A percentile compares a stretch with the other conserved stretches of the same genome.
Evolutionary conservation across 345 rosid species (phyloP).

Genomic region (Salix exigua): DNA sequence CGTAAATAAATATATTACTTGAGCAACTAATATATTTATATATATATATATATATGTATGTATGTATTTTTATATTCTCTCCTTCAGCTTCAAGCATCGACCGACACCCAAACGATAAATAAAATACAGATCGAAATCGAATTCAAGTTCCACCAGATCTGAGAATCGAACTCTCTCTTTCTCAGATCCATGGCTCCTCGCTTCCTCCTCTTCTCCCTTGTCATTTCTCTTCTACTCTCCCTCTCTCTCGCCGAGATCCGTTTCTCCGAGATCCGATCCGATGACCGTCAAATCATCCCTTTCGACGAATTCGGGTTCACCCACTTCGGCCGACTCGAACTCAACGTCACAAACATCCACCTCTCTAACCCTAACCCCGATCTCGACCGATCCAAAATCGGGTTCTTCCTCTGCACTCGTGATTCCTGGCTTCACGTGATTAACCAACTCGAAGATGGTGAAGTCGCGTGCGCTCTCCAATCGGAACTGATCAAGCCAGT

Average conservation of each 20-base stretch:
- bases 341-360: conserved; percentile 49
- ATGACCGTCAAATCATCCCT: conserved; percentile 60
- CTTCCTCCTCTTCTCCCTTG: conserved; percentile 9
- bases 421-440: conserved; percentile 79
- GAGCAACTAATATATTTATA: too few species aligned
- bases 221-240: conserved; percentile 25
- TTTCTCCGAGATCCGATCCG: conserved; percentile 65
- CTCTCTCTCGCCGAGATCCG: conserved; percentile 62
- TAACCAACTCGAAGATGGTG: conserved; percentile 68
- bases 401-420: conserved; percentile 90
- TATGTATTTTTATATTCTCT: not conserved
- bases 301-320: conserved; percentile 90
- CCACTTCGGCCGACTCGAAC: conserved; percentile 78
- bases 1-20: too few species aligned
- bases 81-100: not conserved
- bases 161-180: not conserved
- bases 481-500: conserved; percentile 60
- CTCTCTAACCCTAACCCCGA: conserved; percentile 52
- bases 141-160: conserved; percentile 1
- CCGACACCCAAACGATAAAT: not conserved
- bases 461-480: conserved; percentile 71
- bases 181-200: conserved; percentile 39
- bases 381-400: conserved; percentile 63
- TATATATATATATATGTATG: not conserved
- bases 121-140: not conserved